A percentile compares a stretch with the other conserved stretches of the same genome.
These are phyloP conservation scores for Corylus heterophylla DNA, from an alignment of 306 rosid species.

Conservation along the genomic window DNA sequence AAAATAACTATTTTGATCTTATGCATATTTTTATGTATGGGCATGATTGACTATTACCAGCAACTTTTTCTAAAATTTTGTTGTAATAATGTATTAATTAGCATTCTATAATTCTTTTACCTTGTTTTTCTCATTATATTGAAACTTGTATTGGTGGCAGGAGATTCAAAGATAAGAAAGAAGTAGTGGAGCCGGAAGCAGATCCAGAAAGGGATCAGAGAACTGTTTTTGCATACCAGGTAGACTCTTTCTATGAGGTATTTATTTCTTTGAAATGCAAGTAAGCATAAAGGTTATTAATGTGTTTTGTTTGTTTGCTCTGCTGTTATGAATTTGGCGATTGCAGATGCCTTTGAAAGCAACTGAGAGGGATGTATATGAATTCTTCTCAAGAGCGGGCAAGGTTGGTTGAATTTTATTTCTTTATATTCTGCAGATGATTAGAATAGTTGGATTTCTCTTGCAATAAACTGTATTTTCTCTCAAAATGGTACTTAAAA, in stretches of 20 bases:
- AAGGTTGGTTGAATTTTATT: slow-evolving; percentile 60
- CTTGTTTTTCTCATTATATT: slow-evolving; percentile 2
- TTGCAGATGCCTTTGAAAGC: slow-evolving; percentile 97
- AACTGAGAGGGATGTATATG: slow-evolving; percentile 87
- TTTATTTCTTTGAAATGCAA: not conserved
- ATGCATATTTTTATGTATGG: not conserved
- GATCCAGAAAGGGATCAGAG: slow-evolving; percentile 99
- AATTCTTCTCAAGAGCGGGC: slow-evolving; percentile 95
- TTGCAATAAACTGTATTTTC: not conserved
- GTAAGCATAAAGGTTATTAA: not conserved
- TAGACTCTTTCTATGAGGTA: slow-evolving; percentile 16
- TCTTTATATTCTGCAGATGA: not conserved
- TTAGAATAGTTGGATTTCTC: not conserved
- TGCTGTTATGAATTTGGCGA: slow-evolving; percentile 30
- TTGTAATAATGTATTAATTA: not conserved
- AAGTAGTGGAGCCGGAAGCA: slow-evolving; percentile 87
- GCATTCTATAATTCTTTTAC: not conserved
- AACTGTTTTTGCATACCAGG: slow-evolving; percentile 99
- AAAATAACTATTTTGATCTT: not conserved
- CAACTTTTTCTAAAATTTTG: not conserved
- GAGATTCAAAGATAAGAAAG: slow-evolving; percentile 92
- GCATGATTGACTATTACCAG: not conserved
- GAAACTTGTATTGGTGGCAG: slow-evolving; percentile 44
- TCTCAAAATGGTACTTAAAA: slow-evolving; percentile 2
- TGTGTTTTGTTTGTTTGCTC: slow-evolving; percentile 17